Base-by-base conservation (phyloP, 2,329 filamentous ascomycete genomes). In the Nectriaceae sp. region DNA sequence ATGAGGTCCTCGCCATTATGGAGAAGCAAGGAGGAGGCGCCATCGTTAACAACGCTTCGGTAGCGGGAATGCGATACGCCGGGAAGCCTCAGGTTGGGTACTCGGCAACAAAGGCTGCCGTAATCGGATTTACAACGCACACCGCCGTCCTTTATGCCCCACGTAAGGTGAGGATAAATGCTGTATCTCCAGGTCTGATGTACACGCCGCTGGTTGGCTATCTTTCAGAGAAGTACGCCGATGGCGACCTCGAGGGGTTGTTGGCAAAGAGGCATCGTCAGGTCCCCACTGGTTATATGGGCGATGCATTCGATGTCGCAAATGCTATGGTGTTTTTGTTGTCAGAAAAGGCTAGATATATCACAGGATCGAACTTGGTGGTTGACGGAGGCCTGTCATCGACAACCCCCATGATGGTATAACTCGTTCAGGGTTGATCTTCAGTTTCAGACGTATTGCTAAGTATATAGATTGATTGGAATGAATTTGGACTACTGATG, bases 21-120 rank as follows among this genome's bases (percentile, higher is more conserved):
- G 51, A 53, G 26, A 36, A 40, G 18, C 51, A 53, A 31, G 44
- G 44, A 3, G 33, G 22, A 4, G 49, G 47, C 4, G 40, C 21
- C 2, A 16, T 50, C 10, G 39, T 51, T 10, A 46, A 46, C n/a
- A 26, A 33, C 16, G 42, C 43, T 1, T 50, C 43, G 1, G 38
- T 50, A n/a, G 47, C 42, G 2, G 47, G 47, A 3, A 21, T 81
- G 43, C 65, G 76, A 0, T 79, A 79, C 22, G 57, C 64, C 18
- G 62, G 63, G 11, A 65, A 65, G 52, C 62, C 62, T 69, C 77
- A 80, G 57, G 70, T 80, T 0, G 77, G 70, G 2, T 79, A 80
- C 49, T 71, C 70, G 1, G 59, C 71, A 0, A 65, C 73, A 0
- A 78, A 78, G 53, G 75, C 75, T 4, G 74, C 70, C 0, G 66